phyloP scores from a whole-genome alignment of 2,329 filamentous ascomycete genomes.

The Arthrobotrys megalospora region DNA sequence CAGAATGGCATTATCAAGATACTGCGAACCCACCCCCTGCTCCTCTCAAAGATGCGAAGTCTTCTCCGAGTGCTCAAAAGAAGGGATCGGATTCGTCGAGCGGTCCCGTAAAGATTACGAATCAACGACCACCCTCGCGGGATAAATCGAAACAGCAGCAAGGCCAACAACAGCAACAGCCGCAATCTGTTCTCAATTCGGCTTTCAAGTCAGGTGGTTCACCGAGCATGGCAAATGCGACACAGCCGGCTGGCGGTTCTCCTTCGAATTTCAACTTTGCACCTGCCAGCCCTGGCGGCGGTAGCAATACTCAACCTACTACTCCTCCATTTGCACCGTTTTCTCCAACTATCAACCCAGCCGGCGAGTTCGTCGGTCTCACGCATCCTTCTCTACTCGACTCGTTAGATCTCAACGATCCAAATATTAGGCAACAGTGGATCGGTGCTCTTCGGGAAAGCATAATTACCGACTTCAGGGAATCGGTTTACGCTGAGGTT shows the following conservation, averaged over 20 bases:
- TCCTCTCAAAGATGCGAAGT: constrained; percentile 54
- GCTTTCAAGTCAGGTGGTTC: constrained; percentile 46
- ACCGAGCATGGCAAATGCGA: constrained; percentile 53
- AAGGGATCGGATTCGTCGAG: constrained; percentile 51
- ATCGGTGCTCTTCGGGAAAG: constrained; percentile 63
- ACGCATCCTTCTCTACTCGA: constrained; percentile 62
- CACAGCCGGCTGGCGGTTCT: constrained; percentile 45
- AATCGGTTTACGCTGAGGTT: constrained; percentile 46
- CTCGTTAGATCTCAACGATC: constrained; percentile 63
- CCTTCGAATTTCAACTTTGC: constrained; percentile 57
- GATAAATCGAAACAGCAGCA: constrained; percentile 51
- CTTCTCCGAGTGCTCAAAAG: constrained; percentile 42
- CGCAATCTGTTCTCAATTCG: constrained; percentile 53
- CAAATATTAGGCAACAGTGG: constrained; percentile 61
- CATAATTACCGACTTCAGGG: constrained; percentile 56
- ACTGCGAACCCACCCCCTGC: constrained; percentile 52
- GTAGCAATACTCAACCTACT: constrained; percentile 52
- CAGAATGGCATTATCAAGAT: constrained; percentile 63
- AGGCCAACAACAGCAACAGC: constrained; percentile 45
- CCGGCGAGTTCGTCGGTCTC: constrained; percentile 56
- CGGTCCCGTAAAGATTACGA: constrained; percentile 50
- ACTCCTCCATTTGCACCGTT: constrained; percentile 56
- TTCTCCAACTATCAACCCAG: constrained; percentile 51
- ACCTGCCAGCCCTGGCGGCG: constrained; percentile 41
- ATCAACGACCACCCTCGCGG: constrained; percentile 58